phyloP scores from a whole-genome alignment of 2,329 filamentous ascomycete species.

The Pyrenochaeta sp. region DNA sequence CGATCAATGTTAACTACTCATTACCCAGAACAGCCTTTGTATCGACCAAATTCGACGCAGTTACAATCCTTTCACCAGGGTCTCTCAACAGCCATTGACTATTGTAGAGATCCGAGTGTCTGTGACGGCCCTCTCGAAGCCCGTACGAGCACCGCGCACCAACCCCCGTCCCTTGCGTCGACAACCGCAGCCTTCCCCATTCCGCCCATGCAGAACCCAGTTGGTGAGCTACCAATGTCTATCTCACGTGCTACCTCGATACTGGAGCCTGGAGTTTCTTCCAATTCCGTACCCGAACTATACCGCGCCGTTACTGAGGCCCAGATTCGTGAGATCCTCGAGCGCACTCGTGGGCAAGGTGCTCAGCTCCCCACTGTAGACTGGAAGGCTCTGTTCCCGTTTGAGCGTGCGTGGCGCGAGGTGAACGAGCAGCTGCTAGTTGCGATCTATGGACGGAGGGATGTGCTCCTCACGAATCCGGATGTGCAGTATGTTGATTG shows the following conservation, averaged over 20 bases:
- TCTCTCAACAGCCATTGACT: neutral
- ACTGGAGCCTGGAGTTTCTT: neutral
- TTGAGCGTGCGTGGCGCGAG: constrained; percentile 28
- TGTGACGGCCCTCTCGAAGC: neutral
- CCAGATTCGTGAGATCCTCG: constrained; percentile 1
- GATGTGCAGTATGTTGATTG: constrained; percentile 25
- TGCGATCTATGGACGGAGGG: constrained; percentile 23
- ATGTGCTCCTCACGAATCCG: constrained; percentile 11
- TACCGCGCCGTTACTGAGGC: constrained; percentile 9
- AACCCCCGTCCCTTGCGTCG: neutral
- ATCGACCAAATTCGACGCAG: neutral
- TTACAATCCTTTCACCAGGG: neutral
- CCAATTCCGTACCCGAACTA: neutral
- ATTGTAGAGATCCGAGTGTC: neutral
- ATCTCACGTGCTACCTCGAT: neutral
- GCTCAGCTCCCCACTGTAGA: constrained; percentile 10
- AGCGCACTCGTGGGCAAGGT: constrained; percentile 19
- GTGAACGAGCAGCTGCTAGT: constrained; percentile 20
- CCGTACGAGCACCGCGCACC: neutral
- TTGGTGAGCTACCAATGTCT: constrained; percentile 10
- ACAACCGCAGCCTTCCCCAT: constrained; percentile 13
- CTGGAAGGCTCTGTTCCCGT: constrained; percentile 7
- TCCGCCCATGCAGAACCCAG: constrained; percentile 12
- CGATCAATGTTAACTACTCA: neutral
- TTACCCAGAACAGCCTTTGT: neutral